Evolutionary conservation across 225 moss, liverwort and hornwort genomes (phyloP).

Genomic region (Bryoerythrophyllum caledonicum): DNA sequence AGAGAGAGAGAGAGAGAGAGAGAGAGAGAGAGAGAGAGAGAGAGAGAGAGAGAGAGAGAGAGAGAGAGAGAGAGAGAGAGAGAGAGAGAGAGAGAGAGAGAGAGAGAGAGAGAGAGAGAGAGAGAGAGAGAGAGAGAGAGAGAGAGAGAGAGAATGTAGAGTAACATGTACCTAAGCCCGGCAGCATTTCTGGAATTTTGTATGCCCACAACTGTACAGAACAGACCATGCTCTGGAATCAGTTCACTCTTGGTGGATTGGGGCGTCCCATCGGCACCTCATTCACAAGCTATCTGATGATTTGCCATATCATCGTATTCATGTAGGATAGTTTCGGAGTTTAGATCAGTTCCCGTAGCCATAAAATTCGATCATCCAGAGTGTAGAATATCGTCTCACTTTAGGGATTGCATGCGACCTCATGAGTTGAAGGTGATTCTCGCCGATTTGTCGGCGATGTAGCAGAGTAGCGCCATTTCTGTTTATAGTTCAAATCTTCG

Average conservation of each 20-base stretch:
- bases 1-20: not conserved
- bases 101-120: not conserved
- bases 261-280: not conserved
- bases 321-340: conserved; percentile 4
- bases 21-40: not conserved
- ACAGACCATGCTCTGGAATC: conserved; percentile 24
- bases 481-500: conserved; percentile 42
- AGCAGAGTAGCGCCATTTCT: conserved; percentile 27
- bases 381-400: conserved; percentile 59
- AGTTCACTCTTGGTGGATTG: conserved; percentile 14
- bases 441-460: conserved; percentile 24
- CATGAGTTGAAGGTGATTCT: conserved; percentile 39
- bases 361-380: conserved; percentile 34
- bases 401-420: conserved; percentile 36
- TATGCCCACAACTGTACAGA: conserved; percentile 42
- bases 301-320: conserved; percentile 1
- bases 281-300: conserved; percentile 11
- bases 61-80: not conserved
- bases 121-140: not conserved
- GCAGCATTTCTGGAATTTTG: not conserved
- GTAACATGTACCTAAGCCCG: conserved; percentile 11
- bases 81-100: not conserved
- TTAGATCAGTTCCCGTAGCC: conserved; percentile 12
- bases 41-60: not conserved
- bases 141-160: conserved; percentile 6